phyloP scores from a whole-genome alignment of 331 rosid species.

The Arachis monticola region DNA sequence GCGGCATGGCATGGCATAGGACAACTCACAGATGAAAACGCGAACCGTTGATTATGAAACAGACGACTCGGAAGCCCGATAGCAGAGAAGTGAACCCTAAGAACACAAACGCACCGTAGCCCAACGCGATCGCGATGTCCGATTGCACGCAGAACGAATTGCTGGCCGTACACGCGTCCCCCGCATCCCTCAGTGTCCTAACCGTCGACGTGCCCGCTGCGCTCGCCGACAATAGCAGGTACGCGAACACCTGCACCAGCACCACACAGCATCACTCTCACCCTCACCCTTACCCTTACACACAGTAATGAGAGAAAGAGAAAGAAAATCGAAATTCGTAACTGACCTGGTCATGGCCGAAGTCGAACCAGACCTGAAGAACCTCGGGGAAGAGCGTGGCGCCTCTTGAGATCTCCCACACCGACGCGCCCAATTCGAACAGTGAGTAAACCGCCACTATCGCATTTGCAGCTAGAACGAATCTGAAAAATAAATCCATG shows the following conservation, averaged over 20 bases:
- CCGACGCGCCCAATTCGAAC: conserved; percentile 83
- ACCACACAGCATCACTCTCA: conserved; percentile 7
- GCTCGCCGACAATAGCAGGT: conserved; percentile 79
- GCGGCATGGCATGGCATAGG: neutral
- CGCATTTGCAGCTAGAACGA: conserved; percentile 85
- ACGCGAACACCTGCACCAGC: conserved; percentile 78
- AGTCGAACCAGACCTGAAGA: conserved; percentile 95
- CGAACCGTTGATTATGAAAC: conserved; percentile 85
- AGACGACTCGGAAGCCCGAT: conserved; percentile 87
- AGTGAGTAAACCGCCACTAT: conserved; percentile 83
- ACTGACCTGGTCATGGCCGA: conserved; percentile 95
- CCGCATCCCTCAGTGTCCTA: conserved; percentile 47
- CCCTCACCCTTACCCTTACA: neutral
- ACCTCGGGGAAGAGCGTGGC: conserved; percentile 80
- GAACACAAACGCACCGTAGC: conserved; percentile 82
- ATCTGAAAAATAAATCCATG: conserved; percentile 50
- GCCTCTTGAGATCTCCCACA: conserved; percentile 94
- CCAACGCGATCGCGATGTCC: conserved; percentile 72
- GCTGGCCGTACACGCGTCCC: conserved; percentile 70
- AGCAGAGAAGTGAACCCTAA: conserved; percentile 81
- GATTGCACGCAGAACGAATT: conserved; percentile 79
- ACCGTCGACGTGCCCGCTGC: conserved; percentile 90
- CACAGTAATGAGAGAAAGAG: neutral
- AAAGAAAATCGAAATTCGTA: neutral
- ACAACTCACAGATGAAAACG: conserved; percentile 68